These are phyloP conservation scores for Mortierella sp. DNA, from an alignment of 371 early-diverging fungal genomes.

Conservation along the genomic window DNA sequence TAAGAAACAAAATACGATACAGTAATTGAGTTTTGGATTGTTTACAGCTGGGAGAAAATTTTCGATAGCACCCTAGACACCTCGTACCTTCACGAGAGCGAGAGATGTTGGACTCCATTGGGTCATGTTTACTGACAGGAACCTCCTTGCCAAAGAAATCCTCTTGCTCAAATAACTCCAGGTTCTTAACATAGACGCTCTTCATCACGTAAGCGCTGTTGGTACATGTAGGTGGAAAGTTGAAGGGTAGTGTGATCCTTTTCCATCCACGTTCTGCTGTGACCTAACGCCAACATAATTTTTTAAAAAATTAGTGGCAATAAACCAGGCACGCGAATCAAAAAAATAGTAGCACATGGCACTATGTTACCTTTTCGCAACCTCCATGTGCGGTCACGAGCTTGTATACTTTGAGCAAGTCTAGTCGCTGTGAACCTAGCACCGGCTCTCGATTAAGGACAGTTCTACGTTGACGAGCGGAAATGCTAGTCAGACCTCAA, in stretches of 20 bases:
- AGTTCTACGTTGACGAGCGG: conserved; percentile 62
- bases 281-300: conserved; percentile 61
- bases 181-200: conserved; percentile 77
- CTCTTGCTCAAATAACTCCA: conserved; percentile 69
- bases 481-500: not conserved
- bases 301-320: conserved; percentile 3
- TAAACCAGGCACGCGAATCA: not conserved
- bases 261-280: conserved; percentile 85
- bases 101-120: conserved; percentile 37
- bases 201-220: conserved; percentile 88
- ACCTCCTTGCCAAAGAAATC: conserved; percentile 61
- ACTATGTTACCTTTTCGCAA: conserved; percentile 72
- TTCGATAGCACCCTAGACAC: not conserved
- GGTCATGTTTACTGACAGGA: conserved; percentile 42
- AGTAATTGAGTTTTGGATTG: not conserved
- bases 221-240: conserved; percentile 88
- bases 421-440: conserved; percentile 84
- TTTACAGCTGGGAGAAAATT: not conserved
- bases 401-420: conserved; percentile 79
- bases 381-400: conserved; percentile 82
- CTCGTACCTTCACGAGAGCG: conserved; percentile 41
- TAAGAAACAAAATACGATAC: not conserved
- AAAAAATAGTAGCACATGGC: not conserved
- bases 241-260: conserved; percentile 79
- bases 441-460: conserved; percentile 81